Evolutionary conservation across 2,329 filamentous ascomycete genomes (phyloP).

Genomic region (Aspergillus sp.): DNA sequence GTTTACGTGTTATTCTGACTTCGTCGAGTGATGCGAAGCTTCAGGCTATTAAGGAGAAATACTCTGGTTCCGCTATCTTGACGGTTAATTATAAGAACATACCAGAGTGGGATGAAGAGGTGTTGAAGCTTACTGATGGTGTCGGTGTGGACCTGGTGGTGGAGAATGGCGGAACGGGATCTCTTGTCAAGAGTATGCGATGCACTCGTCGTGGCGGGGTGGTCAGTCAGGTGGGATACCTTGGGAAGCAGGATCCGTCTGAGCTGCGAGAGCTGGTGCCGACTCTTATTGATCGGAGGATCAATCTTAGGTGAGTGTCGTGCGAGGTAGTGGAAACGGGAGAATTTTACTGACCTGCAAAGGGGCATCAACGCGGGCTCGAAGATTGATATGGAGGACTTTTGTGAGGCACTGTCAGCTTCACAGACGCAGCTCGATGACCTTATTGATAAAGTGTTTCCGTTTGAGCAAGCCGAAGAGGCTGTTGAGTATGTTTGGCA

Average conservation of each 20-base stretch:
- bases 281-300: constrained; percentile 40
- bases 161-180: constrained; percentile 43
- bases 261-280: constrained; percentile 39
- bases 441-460: constrained; percentile 41
- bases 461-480: constrained; percentile 45
- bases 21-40: constrained; percentile 43
- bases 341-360: background rate
- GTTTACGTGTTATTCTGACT: constrained; percentile 39
- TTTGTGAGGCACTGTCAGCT: constrained; percentile 38
- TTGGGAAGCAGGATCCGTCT: constrained; percentile 33
- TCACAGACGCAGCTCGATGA: constrained; percentile 32
- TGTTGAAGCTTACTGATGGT: constrained; percentile 34
- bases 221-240: constrained; percentile 49
- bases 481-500: constrained; percentile 47
- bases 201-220: constrained; percentile 46
- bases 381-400: constrained; percentile 44
- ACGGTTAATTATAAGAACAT: constrained; percentile 36
- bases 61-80: constrained; percentile 22
- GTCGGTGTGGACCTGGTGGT: constrained; percentile 41
- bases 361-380: constrained; percentile 47
- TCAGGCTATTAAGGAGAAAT: constrained; percentile 28
- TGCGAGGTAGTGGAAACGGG: background rate
- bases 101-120: constrained; percentile 37
- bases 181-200: constrained; percentile 43
- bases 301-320: constrained; percentile 33